Conservation (phyloP, 495 filamentous ascomycete genomes). For the Neurospora sp. region DNA sequence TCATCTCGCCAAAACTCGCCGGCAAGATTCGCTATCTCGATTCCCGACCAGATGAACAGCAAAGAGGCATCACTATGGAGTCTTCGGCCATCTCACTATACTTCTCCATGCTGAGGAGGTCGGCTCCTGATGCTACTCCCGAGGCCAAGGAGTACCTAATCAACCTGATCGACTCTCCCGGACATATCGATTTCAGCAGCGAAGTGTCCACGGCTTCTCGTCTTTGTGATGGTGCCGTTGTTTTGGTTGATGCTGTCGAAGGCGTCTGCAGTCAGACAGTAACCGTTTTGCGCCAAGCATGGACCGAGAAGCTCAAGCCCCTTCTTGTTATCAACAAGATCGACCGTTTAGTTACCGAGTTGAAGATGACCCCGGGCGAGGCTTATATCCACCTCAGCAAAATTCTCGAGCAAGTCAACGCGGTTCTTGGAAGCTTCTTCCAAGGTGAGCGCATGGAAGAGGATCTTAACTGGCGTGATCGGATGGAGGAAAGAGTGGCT, state of each 20-base stretch:
- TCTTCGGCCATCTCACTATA: slow-evolving; percentile 95
- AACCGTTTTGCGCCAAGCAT: slow-evolving; percentile 88
- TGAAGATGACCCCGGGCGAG: slow-evolving; percentile 83
- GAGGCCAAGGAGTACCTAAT: slow-evolving; percentile 82
- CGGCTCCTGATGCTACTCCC: slow-evolving; percentile 56
- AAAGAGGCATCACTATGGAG: slow-evolving; percentile 98
- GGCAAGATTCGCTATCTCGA: slow-evolving; percentile 98
- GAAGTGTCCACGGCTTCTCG: slow-evolving; percentile 95
- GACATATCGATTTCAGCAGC: slow-evolving; percentile 97
- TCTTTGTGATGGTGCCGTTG: slow-evolving; percentile 87
- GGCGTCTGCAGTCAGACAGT: slow-evolving; percentile 98
- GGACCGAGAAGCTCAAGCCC: slow-evolving; percentile 92
- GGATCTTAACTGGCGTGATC: slow-evolving; percentile 90
- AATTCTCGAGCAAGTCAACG: slow-evolving; percentile 90
- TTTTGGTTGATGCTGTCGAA: slow-evolving; percentile 96
- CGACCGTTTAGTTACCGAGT: slow-evolving; percentile 83
- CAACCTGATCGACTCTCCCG: slow-evolving; percentile 96
- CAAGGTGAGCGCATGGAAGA: slow-evolving; percentile 99
- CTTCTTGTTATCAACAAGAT: slow-evolving; percentile 97
- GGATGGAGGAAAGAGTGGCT: slow-evolving; percentile 74
- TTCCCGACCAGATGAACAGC: slow-evolving; percentile 92
- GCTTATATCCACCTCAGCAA: slow-evolving; percentile 86
- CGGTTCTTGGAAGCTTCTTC: slow-evolving; percentile 94
- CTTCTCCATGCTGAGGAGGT: slow-evolving; percentile 74
- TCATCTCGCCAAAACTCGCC: slow-evolving; percentile 94